phyloP scores from a whole-genome alignment of 257 asterid species.

The Solanum sitiens region DNA sequence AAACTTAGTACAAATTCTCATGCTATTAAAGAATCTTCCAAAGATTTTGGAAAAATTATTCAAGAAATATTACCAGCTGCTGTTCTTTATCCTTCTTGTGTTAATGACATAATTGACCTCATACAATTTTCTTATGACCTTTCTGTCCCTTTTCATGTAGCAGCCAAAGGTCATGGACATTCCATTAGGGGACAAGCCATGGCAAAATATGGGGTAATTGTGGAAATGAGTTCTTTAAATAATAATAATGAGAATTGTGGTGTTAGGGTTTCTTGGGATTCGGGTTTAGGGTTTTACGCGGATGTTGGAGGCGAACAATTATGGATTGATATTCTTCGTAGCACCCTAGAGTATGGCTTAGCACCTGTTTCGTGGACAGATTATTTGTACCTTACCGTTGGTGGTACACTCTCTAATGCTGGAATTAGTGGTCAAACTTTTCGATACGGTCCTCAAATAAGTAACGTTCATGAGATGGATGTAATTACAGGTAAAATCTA shows the following conservation, averaged over 20 bases:
- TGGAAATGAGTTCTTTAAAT: constrained; percentile 41
- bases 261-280: constrained; percentile 36
- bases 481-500: constrained; percentile 44
- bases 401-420: constrained; percentile 69
- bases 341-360: constrained; percentile 29
- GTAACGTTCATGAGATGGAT: constrained; percentile 57
- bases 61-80: constrained; percentile 35
- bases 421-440: constrained; percentile 74
- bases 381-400: constrained; percentile 54
- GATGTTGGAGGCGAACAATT: constrained; percentile 66
- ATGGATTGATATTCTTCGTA: constrained; percentile 52
- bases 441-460: constrained; percentile 61
- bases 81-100: constrained; percentile 43
- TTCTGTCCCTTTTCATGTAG: constrained; percentile 33
- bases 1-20: constrained; percentile 22
- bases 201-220: constrained; percentile 53
- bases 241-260: not conserved
- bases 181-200: constrained; percentile 67
- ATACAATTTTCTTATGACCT: constrained; percentile 27
- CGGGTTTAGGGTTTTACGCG: constrained; percentile 32
- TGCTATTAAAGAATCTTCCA: constrained; percentile 20
- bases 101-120: constrained; percentile 31
- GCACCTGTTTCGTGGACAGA: constrained; percentile 70
- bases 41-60: constrained; percentile 54
- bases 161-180: constrained; percentile 73